phyloP scores from a whole-genome alignment of 495 filamentous ascomycete species.

The Penicillium lagena region DNA sequence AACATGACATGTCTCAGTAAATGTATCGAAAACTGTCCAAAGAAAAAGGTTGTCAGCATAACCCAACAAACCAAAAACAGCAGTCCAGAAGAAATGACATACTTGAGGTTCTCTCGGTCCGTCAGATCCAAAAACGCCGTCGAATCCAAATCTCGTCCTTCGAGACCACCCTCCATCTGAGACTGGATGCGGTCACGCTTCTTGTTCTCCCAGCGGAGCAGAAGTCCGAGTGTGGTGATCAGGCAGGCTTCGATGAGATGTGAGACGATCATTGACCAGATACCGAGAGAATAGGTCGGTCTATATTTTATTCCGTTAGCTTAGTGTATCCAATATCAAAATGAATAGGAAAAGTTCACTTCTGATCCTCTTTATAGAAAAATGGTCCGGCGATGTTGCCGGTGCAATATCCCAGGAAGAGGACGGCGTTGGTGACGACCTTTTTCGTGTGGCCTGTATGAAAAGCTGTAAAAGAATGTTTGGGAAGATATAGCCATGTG shows the following conservation, averaged over 20 bases:
- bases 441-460: constrained; percentile 54
- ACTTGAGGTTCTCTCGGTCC: constrained; percentile 53
- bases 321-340: not conserved
- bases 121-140: constrained; percentile 58
- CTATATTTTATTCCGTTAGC: constrained; percentile 9
- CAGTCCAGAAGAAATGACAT: constrained; percentile 6
- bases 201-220: constrained; percentile 50
- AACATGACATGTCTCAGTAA: constrained; percentile 13
- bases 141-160: constrained; percentile 44
- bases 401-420: constrained; percentile 48
- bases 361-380: constrained; percentile 53
- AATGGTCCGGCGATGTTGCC: constrained; percentile 54
- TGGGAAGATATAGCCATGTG: not conserved
- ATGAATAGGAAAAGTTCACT: constrained; percentile 11
- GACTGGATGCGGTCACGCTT: constrained; percentile 47
- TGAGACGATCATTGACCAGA: constrained; percentile 58
- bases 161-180: constrained; percentile 38
- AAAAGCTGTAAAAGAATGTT: not conserved
- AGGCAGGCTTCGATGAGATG: constrained; percentile 48
- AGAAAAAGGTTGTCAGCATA: not conserved
- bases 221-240: constrained; percentile 37
- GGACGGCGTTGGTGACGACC: constrained; percentile 52
- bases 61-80: not conserved
- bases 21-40: constrained; percentile 29
- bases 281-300: constrained; percentile 50